Conservation (phyloP, 2,329 filamentous ascomycete genomes). For the Trichoderma atroviride region DNA sequence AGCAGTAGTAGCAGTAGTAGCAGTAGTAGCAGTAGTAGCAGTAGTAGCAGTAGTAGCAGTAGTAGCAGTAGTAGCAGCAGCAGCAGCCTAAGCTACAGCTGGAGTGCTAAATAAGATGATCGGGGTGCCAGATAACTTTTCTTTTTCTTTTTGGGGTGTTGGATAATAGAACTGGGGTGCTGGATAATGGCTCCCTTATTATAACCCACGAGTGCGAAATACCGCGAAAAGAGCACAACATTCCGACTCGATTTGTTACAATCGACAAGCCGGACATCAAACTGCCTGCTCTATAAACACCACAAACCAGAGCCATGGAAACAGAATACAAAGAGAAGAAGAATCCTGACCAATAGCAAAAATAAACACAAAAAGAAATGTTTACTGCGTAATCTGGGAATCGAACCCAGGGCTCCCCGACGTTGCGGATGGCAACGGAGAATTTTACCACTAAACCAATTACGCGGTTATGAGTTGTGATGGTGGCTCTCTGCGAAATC, state of each 20-base stretch:
- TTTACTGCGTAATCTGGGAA: constrained; percentile 1
- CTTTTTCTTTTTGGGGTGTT: too few relatives aligned
- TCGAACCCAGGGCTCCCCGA: constrained; percentile 15
- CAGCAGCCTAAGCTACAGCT: too few relatives aligned
- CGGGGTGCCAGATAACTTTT: too few relatives aligned
- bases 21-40: too few relatives aligned
- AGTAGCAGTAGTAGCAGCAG: too few relatives aligned
- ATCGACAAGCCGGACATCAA: background rate
- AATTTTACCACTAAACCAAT: constrained; percentile 18
- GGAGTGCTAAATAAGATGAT: too few relatives aligned
- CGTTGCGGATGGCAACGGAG: constrained; percentile 11
- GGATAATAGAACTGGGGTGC: too few relatives aligned
- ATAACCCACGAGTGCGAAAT: background rate
- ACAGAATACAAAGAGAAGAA: background rate
- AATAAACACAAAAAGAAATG: background rate
- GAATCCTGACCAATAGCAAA: background rate
- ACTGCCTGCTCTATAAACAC: too few relatives aligned
- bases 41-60: too few relatives aligned
- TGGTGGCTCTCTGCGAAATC: background rate
- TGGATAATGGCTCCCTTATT: too few relatives aligned
- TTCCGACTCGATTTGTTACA: background rate
- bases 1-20: too few relatives aligned
- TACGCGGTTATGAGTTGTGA: background rate
- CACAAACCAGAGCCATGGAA: too few relatives aligned
- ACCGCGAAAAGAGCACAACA: background rate